Base-by-base conservation (phyloP, 164 flowering plant genomes). In the Umbilicus rupestris region DNA sequence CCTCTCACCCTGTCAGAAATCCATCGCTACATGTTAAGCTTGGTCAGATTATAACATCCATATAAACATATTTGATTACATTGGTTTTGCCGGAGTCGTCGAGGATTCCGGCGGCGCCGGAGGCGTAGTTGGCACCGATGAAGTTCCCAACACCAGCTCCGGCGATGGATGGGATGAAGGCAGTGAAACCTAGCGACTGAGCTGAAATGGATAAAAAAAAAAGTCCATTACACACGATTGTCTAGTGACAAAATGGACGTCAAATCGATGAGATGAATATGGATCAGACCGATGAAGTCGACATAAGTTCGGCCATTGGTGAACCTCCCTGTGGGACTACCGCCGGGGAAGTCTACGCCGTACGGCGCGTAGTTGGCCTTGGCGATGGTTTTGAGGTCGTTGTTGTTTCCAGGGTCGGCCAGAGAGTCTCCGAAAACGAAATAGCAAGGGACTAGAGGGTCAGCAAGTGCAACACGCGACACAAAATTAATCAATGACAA, bases 61-160 rank as follows among this genome's bases (percentile, higher is more conserved):
- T n/a, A n/a, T n/a, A n/a, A n/a, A n/a, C n/a, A n/a, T n/a, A n/a
- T n/a, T 4, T 30, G 16, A 62, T 12, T 39, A 22, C 30, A 11
- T 64, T 39, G 7, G 28, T 63, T 16, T 63, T 39, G 29, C 66
- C 47, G 11, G 66, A 3, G 0, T 63, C 66, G 0, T 63, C 66
- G 66, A 63, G 66, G 33, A 63, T 63, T 39, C 66, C 66, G 17
- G 66, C 47, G 17, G 46, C 46, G 19, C 47, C 66, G 8, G 66
- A 63, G 11, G 66, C 64, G 39, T 62, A 62, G 29, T 62, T 62
- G 39, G 30, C 64, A 7, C 39, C 39, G 64, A 20, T 33, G 19
- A 57, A 22, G 22, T 22, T 57, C 4, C 3, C 1, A 3, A 22
- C 62, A 37, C 39, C 8, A 4, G 5, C n/a, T 14, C 22, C 41